Evolutionary conservation across 2,329 filamentous ascomycete species (phyloP), one percentile per base, ranked within the genome.

Genomic region (Raffaelea deltoideospora): DNA sequence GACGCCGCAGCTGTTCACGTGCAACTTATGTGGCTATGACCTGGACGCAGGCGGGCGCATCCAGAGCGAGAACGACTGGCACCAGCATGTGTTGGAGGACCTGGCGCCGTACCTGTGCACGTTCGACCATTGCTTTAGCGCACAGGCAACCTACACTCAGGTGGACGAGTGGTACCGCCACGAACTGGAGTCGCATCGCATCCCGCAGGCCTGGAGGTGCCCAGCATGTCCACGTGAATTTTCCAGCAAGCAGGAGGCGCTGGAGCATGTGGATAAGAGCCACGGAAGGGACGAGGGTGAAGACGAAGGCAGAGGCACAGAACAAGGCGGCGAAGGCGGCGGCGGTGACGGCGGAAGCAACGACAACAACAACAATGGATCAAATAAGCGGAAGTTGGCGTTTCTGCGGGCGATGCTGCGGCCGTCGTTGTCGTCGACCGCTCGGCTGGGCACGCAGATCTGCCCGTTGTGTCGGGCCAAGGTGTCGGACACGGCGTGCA

Each of bases 151-250:
- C 1, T 44, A 42, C 13, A 27, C 39, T 2, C 41, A 37, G 10
- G 31, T 35, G 1, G 43, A 45, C n/a, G 43, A 43, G 14, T 45
- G 43, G 43, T 45, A 43, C 22, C 39, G 41, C 1, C 43, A 45
- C 14, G 41, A 45, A 28, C 31, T 45, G 19, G 39, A 45, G 15
- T 37, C 39, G 14, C 43, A 45, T 24, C 29, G 43, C 0, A 41
- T 45, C 27, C 23, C 23, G 4, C 41, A 32, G 37, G 18, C 32
- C 2, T 45, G 43, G 43, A 27, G 24, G 5, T 45, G 43, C 21
- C 43, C 43, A 3, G 41, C 43, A 3, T 45, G 43, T 26, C 24
- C 27, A 22, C n/a, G 31, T 1, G 43, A 45, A n/a, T 45, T 45
- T n/a, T 31, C 20, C 24, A 38, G 35, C 13, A 41, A 43, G 22